Evolutionary conservation across 257 asterid species (phyloP).

Genomic region (Capsicum pubescens): DNA sequence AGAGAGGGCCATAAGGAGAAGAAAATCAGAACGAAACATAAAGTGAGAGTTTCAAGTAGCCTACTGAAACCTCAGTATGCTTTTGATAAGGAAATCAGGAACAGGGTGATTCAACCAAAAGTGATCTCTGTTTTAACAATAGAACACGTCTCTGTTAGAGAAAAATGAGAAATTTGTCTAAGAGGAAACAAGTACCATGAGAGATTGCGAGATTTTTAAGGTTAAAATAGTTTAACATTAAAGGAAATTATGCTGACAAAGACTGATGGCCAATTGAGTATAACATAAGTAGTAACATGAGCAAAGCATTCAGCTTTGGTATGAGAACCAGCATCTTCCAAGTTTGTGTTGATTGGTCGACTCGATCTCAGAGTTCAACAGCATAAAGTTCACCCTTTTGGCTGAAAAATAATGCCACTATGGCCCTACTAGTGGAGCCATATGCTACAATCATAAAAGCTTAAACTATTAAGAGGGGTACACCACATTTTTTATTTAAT

Average conservation of each 20-base stretch:
- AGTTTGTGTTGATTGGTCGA: neutral
- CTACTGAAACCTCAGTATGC: conserved; percentile 13
- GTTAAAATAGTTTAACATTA: conserved; percentile 1
- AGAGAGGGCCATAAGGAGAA: conserved; percentile 19
- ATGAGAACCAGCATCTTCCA: conserved; percentile 14
- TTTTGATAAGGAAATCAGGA: conserved; percentile 23
- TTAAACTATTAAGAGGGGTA: neutral
- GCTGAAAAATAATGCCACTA: conserved; percentile 21
- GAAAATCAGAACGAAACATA: conserved; percentile 18
- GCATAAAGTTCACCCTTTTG: neutral
- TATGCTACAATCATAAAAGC: neutral
- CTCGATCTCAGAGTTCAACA: neutral
- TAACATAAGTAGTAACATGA: neutral
- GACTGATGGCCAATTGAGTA: conserved; percentile 10
- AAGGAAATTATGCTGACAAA: neutral
- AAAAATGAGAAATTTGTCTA: neutral
- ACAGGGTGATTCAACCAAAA: conserved; percentile 24
- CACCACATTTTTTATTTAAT: neutral
- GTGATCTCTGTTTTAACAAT: neutral
- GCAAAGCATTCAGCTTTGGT: conserved; percentile 18
- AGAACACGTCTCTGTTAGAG: neutral
- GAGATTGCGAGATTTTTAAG: neutral
- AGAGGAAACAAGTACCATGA: neutral
- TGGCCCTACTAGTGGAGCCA: neutral
- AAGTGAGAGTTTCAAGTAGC: conserved; percentile 22